Base-by-base conservation (phyloP, 768 basidiomycete genomes). In the Coprinopsis cinerea region DNA sequence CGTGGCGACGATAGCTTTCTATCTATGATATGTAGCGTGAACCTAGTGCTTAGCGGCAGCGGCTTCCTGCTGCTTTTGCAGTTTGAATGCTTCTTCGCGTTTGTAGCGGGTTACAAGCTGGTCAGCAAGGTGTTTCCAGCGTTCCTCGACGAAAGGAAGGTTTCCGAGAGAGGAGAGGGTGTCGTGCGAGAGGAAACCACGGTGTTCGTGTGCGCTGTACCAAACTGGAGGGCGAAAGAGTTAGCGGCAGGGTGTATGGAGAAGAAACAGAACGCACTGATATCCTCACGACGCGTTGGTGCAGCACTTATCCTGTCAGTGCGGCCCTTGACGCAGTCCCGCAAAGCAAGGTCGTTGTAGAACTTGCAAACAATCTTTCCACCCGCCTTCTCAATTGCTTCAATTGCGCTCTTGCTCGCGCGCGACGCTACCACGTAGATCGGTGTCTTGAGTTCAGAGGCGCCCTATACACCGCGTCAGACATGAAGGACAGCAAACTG, bases 291-390 rank as follows among this genome's bases (percentile, higher is more conserved):
- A 52, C 87, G 82, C n/a, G 86, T 90, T 0, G 92, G 92, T 9
- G 84, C 82, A 9, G 92, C 93, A 47, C 78, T 71, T 49, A 76
- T 67, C 47, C 83, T 78, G 60, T 92, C 88, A 17, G 75, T 79
- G 25, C 81, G 76, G 3, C 82, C 83, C 56, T 87, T 81, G 54
- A 91, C 65, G 53, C 81, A 85, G 58, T 92, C 89, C 30, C 82
- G 79, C 42, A 98, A 77, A 0, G 89, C 84, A 27, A 96, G 76
- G 17, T 77, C 67, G 67, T 98, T 98, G 70, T 95, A 92, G 65
- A 89, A 95, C 61, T 90, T 86, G 70, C 92, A 93, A 40, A 86
- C 81, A 28, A 97, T 81, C 42, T 80, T 79, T 22, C 95, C 95
- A 20, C 93, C 92, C 9, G 72, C 75, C 15, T 72, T 71, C 63